Evolutionary conservation across 345 rosid genomes (phyloP), one percentile per base, ranked within the genome.

Genomic region (Citropsis articulata): DNA sequence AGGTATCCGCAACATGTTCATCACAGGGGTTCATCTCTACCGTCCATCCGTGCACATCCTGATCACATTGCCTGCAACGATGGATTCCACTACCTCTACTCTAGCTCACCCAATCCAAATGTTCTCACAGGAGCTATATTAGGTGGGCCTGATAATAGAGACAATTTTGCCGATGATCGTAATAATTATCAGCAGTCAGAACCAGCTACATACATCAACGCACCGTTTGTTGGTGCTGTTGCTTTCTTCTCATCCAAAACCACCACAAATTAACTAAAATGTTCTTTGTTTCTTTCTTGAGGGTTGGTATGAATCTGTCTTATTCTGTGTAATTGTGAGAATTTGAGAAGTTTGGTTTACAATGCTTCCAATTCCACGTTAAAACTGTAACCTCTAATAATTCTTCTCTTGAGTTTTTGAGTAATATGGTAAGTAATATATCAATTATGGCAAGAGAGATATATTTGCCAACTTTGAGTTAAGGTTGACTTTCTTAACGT

Each of bases 21-120:
- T 83, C 99, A 94, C 83, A 88, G 99, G 73, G 99, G 97, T 0
- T 89, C 98, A 38, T 96, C 99, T 7, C 38, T 89, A 62, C 97
- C 97, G 36, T 94, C 97, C 4, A 69, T 86, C 38, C 81, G 65
- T 5, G 68, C 83, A 21, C 96, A 92, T 60, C 94, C 93, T 1
- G 66, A 69, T 50, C 85, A 60, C 56, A 88, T 92, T 75, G 69
- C 83, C 27, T 92, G 96, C 82, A 80, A 59, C 77, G 61, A 81
- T 71, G 92, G 96, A 7, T 89, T 88, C 60, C 89, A 85, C 57
- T 89, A 89, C 81, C 80, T 90, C 22, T 6, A 82, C 71, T 86
- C 92, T 3, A 28, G 81, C 14, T 84, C 90, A 13, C 85, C 89
- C 12, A 89, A 92, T 71, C 94, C 94, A 9, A 92, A 92, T 61